A percentile compares a stretch with the other conserved stretches of the same genome.
These are phyloP conservation scores for Ustilago loliicola DNA, from an alignment of 1,284 basidiomycete species.

Conservation along the genomic window DNA sequence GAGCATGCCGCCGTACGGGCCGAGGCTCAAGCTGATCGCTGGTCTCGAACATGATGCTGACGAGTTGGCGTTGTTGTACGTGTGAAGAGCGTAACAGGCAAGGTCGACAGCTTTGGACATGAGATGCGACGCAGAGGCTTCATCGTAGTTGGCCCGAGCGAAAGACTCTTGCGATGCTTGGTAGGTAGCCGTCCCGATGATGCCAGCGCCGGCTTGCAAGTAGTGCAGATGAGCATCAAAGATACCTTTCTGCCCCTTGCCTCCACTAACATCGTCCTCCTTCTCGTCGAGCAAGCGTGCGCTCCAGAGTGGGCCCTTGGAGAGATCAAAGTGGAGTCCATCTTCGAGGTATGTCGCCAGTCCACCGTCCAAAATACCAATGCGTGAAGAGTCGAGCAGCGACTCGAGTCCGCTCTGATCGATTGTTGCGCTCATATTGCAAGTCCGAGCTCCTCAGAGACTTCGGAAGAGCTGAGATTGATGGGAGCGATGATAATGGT, in stretches of 20 bases:
- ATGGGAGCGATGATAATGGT: not conserved
- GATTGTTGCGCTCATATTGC: constrained; percentile 20
- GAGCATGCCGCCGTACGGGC: constrained; percentile 61
- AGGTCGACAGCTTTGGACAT: constrained; percentile 57
- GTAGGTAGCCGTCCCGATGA: constrained; percentile 63
- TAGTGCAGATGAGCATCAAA: constrained; percentile 59
- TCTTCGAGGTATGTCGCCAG: constrained; percentile 65
- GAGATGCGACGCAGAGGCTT: constrained; percentile 40
- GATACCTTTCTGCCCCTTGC: constrained; percentile 50
- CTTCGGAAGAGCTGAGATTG: too few species aligned
- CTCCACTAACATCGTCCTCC: constrained; percentile 40
- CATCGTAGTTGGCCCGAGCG: constrained; percentile 40
- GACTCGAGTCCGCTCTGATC: constrained; percentile 34
- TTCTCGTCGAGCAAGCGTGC: constrained; percentile 58
- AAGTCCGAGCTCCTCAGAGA: not conserved
- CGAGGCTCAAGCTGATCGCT: constrained; percentile 54
- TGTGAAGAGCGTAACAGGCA: constrained; percentile 46
- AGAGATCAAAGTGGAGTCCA: constrained; percentile 57
- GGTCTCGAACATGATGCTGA: constrained; percentile 19
- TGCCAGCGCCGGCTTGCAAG: constrained; percentile 57
- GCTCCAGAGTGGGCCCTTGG: constrained; percentile 58
- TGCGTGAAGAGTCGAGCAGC: constrained; percentile 39
- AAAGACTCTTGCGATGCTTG: constrained; percentile 60
- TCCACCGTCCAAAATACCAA: constrained; percentile 61
- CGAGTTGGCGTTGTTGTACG: constrained; percentile 14